Evolutionary conservation across 768 basidiomycete species (phyloP).

Genomic region (Boletus sensibilis): DNA sequence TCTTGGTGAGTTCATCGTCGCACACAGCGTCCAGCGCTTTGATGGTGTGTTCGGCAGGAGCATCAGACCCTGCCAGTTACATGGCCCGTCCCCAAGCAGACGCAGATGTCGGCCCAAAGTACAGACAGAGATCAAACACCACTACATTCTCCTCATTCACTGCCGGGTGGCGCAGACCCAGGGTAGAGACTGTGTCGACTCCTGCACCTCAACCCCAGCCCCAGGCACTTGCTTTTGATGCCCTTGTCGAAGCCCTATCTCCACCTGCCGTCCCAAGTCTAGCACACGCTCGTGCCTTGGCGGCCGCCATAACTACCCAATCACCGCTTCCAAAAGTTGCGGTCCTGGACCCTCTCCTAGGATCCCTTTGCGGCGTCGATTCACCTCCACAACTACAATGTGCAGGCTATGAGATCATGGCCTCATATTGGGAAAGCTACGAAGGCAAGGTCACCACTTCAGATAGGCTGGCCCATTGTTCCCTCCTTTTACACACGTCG

Average conservation of each 20-base stretch:
- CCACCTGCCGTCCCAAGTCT: constrained; percentile 66
- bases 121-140: constrained; percentile 44
- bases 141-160: constrained; percentile 40
- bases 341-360: constrained; percentile 58
- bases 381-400: constrained; percentile 59
- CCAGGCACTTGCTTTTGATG: constrained; percentile 40
- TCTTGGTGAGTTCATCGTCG: constrained; percentile 14
- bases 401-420: constrained; percentile 69
- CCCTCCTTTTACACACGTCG: constrained; percentile 51
- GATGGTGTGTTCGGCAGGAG: constrained; percentile 10
- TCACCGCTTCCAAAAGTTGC: constrained; percentile 57
- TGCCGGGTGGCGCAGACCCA: constrained; percentile 39
- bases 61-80: constrained; percentile 14
- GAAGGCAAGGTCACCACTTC: constrained; percentile 49
- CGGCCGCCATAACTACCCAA: constrained; percentile 44
- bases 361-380: constrained; percentile 53
- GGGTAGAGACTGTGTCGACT: constrained; percentile 29
- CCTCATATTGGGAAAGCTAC: constrained; percentile 64
- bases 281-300: constrained; percentile 59
- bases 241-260: constrained; percentile 43
- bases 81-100: constrained; percentile 35
- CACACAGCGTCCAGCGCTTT: background rate
- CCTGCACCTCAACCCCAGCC: constrained; percentile 29
- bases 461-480: constrained; percentile 63
- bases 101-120: constrained; percentile 29